A percentile compares a stretch with the other conserved stretches of the same genome.
These are phyloP conservation scores for Nemophila menziesii DNA, from an alignment of 257 asterid species.

Conservation along the genomic window DNA sequence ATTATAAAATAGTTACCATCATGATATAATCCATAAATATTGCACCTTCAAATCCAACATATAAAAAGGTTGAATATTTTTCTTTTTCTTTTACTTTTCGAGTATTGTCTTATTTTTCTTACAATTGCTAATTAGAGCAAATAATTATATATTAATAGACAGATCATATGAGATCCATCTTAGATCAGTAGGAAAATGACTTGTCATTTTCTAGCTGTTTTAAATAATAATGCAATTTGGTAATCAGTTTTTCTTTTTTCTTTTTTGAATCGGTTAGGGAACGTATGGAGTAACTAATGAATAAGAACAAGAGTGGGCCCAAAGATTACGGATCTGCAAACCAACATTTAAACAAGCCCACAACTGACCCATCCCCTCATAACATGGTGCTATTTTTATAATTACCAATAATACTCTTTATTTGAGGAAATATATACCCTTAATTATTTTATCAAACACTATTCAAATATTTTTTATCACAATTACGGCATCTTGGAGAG, in stretches of 20 bases:
- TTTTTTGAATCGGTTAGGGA: no score
- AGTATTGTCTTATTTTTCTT: neutral
- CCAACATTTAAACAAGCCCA: constrained; percentile 13
- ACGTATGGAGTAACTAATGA: neutral
- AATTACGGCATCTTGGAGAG: no score
- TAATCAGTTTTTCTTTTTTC: no score
- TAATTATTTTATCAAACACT: neutral
- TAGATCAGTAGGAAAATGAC: neutral
- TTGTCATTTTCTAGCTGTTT: neutral
- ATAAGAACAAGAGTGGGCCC: constrained; percentile 3
- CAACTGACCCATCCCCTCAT: constrained; percentile 11
- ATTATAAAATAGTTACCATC: no score
- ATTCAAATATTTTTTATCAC: no score
- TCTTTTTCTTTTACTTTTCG: no score
- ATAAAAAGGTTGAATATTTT: no score
- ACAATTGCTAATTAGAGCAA: neutral
- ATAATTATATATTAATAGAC: neutral
- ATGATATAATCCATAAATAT: no score
- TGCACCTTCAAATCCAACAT: no score
- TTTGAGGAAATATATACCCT: neutral
- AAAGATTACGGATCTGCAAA: neutral
- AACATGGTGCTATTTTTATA: constrained; percentile 10
- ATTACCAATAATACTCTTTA: neutral
- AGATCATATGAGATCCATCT: neutral
- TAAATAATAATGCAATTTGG: neutral